Percentiles rank a stretch among this genome's conserved stretches.
phyloP scores from a whole-genome alignment of 2,329 filamentous ascomycete species.

The Trichoderma sp. region DNA sequence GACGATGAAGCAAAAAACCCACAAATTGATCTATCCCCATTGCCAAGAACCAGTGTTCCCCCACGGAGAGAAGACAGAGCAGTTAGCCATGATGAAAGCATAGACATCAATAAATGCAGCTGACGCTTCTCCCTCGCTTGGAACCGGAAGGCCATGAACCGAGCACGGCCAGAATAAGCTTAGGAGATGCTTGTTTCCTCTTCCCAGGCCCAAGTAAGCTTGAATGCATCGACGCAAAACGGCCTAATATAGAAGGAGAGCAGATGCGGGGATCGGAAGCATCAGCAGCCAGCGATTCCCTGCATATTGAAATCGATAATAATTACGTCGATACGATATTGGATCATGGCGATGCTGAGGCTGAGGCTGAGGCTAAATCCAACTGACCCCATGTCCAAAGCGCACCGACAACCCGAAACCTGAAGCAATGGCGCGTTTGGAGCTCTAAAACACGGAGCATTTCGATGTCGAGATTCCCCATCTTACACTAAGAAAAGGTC shows the following conservation, averaged over 20 bases:
- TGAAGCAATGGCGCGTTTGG: conserved; percentile 11
- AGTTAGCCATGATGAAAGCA: neutral
- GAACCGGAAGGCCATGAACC: conserved; percentile 1
- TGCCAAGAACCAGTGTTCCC: neutral
- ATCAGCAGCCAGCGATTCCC: neutral
- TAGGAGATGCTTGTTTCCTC: neutral
- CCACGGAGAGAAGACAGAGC: neutral
- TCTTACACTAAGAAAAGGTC: neutral
- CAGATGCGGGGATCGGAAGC: neutral
- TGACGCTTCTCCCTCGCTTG: neutral
- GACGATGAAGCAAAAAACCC: neutral
- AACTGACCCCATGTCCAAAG: neutral
- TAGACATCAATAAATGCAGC: neutral
- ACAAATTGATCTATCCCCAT: neutral
- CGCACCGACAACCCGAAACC: neutral
- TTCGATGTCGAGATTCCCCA: neutral
- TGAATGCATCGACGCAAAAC: neutral
- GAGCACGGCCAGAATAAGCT: neutral
- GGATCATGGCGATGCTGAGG: neutral
- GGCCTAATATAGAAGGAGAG: neutral
- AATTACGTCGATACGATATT: neutral
- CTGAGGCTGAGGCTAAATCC: neutral
- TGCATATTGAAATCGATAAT: neutral
- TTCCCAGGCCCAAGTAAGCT: neutral
- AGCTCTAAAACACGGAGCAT: neutral